Evolutionary conservation across 805 yeast genomes (phyloP).

Genomic region (Saccharomycopsis fermentans): DNA sequence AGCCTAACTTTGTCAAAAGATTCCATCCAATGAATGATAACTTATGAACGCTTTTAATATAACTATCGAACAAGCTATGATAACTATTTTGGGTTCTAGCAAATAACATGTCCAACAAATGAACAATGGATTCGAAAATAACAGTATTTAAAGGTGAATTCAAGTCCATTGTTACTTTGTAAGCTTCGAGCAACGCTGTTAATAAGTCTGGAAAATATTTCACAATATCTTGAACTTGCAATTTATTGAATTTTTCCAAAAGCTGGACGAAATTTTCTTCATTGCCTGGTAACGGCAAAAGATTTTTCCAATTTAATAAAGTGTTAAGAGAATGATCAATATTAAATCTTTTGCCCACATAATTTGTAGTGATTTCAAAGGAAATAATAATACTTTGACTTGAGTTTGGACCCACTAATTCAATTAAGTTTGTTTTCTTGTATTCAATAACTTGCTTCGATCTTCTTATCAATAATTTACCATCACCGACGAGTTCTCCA

Average conservation of each 20-base stretch:
- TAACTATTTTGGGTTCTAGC: slow-evolving; percentile 54
- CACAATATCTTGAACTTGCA: slow-evolving; percentile 43
- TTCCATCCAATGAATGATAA: slow-evolving; percentile 44
- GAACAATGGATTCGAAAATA: slow-evolving; percentile 47
- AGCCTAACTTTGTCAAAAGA: slow-evolving; percentile 36
- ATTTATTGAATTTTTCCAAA: slow-evolving; percentile 40
- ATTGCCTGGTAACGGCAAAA: slow-evolving; percentile 28
- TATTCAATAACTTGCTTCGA: slow-evolving; percentile 40
- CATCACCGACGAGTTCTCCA: slow-evolving; percentile 52
- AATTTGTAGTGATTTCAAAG: slow-evolving; percentile 47
- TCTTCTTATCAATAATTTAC: slow-evolving; percentile 39
- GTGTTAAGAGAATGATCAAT: slow-evolving; percentile 44
- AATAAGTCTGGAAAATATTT: slow-evolving; percentile 55
- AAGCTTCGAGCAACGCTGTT: slow-evolving; percentile 29
- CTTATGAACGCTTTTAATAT: slow-evolving; percentile 27
- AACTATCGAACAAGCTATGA: slow-evolving; percentile 44
- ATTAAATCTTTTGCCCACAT: slow-evolving; percentile 60
- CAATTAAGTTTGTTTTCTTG: slow-evolving; percentile 33
- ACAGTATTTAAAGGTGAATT: slow-evolving; percentile 25
- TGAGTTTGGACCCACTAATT: slow-evolving; percentile 34
- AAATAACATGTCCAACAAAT: slow-evolving; percentile 49
- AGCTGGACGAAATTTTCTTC: slow-evolving; percentile 37
- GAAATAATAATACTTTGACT: slow-evolving; percentile 34
- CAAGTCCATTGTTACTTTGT: slow-evolving; percentile 20
- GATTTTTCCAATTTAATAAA: slow-evolving; percentile 42